Evolutionary conservation across 192 early-diverging fungal genomes (phyloP), one percentile per base, ranked within the genome.

Genomic region (Powellomyces hirtus): DNA sequence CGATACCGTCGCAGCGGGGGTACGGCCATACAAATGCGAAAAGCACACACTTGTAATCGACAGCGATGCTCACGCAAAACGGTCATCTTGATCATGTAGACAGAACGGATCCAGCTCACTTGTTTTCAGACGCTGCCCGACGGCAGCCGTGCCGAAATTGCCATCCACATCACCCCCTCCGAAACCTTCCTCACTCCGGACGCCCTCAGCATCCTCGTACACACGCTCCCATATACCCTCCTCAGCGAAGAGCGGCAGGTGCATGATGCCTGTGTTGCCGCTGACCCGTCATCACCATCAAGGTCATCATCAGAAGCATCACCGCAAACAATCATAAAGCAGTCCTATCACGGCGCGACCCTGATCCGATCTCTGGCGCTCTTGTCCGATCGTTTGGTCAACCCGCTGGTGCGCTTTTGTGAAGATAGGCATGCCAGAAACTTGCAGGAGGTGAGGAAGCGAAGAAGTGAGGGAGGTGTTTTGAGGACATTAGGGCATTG

Each of bases 51-150:
- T n/a, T n/a, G n/a, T n/a, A n/a, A n/a, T n/a, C n/a, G n/a, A n/a
- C n/a, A n/a, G n/a, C n/a, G n/a, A n/a, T n/a, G n/a, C n/a, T n/a
- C n/a, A n/a, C n/a, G n/a, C n/a, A n/a, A n/a, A n/a, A n/a, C n/a
- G n/a, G n/a, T n/a, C n/a, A n/a, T n/a, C n/a, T n/a, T n/a, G n/a
- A n/a, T n/a, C 2, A 16, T 30, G 14, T 37, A 71, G 69, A 34
- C 61, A 5, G 66, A 79, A 51, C 36, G 61, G 16, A 42, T 70
- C 18, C 72, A 79, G 42, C 14, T 79, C 7, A 79, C 66, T 50
- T 75, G 69, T 40, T 79, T 79, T 46, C 68, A 75, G 70, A 58
- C 73, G 16, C 38, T n/a, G 2, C 4, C 0, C 56, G 34, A 46
- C 22, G 67, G 57, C 29, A 69, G 36, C 33, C 61, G 66, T 4